Evolutionary conservation across 148 eudicot species (phyloP).

Genomic region (Vaccinium macrocarpon): DNA sequence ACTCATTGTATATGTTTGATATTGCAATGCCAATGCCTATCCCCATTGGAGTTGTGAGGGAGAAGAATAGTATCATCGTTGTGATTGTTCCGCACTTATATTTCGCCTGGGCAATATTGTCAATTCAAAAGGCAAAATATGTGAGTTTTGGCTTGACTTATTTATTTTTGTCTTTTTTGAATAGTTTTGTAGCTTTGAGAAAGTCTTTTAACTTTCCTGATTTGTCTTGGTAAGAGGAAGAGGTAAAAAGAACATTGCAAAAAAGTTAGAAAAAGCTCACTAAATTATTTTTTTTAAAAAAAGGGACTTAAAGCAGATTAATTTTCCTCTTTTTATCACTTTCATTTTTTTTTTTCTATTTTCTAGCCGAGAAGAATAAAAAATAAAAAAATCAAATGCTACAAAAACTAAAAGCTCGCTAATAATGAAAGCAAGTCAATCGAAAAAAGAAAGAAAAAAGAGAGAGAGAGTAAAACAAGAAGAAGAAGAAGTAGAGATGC

Average conservation of each 20-base stretch:
- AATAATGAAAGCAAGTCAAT: no score
- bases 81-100: slow-evolving; percentile 6
- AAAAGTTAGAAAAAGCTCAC: not conserved
- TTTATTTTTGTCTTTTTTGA: not conserved
- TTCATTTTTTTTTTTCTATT: no score
- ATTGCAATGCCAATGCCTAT: slow-evolving; percentile 18
- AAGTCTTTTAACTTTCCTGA: not conserved
- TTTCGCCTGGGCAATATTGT: slow-evolving; percentile 12
- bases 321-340: no score
- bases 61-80: slow-evolving; percentile 22
- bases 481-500: no score
- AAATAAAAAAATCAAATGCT: no score
- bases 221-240: not conserved
- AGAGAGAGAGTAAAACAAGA: no score
- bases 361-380: no score
- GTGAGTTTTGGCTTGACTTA: not conserved
- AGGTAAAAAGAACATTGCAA: not conserved
- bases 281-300: no score
- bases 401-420: no score
- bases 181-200: not conserved
- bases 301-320: no score
- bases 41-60: slow-evolving; percentile 22
- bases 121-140: not conserved
- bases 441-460: no score
- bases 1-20: slow-evolving; percentile 17